These are phyloP conservation scores for Paraconiothyrium brasiliense DNA, from an alignment of 2,329 filamentous ascomycete species.

Conservation along the genomic window DNA sequence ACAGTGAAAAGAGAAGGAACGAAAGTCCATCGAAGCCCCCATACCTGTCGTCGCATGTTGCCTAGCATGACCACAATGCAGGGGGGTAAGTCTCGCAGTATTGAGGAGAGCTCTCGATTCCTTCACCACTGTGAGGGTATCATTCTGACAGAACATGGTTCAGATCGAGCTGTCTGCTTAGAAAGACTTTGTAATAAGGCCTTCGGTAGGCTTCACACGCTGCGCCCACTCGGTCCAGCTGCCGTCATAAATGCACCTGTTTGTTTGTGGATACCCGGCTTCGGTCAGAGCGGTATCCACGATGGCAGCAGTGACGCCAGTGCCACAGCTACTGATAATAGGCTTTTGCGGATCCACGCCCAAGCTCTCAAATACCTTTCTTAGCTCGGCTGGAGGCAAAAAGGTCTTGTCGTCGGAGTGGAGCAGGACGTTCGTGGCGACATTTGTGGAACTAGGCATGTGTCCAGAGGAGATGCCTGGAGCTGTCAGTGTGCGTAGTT, in stretches of 20 bases:
- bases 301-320: constrained; percentile 90
- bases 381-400: constrained; percentile 75
- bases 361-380: constrained; percentile 79
- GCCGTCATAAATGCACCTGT: constrained; percentile 87
- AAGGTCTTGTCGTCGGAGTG: constrained; percentile 85
- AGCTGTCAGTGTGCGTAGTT: constrained; percentile 11
- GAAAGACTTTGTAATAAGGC: constrained; percentile 66
- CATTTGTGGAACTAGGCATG: constrained; percentile 84
- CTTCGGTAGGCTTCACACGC: constrained; percentile 68
- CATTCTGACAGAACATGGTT: not conserved
- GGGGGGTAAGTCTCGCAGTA: no score
- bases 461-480: constrained; percentile 80
- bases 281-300: constrained; percentile 86
- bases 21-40: not conserved
- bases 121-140: not conserved
- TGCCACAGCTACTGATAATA: constrained; percentile 89
- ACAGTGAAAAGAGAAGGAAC: not conserved
- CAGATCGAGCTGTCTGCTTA: not conserved
- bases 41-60: no score
- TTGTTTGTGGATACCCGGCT: constrained; percentile 76
- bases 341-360: constrained; percentile 81
- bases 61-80: no score
- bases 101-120: not conserved
- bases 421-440: constrained; percentile 82
- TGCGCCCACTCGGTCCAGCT: constrained; percentile 95